Percentiles rank a stretch among this genome's conserved stretches.
Conservation (phyloP, 371 early-diverging fungal genomes). For the Mucor indicus region DNA sequence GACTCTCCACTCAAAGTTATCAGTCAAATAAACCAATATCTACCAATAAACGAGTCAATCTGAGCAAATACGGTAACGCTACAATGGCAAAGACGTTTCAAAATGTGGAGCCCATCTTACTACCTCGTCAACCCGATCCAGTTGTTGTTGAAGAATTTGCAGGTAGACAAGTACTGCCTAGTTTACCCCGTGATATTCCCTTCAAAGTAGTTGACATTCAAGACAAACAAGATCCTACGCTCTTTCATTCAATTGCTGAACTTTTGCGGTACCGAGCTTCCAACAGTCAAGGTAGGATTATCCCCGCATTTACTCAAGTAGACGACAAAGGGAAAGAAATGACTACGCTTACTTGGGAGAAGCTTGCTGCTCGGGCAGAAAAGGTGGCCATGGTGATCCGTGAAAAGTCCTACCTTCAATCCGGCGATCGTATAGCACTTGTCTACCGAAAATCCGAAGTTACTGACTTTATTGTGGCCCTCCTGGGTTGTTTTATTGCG, state of each 20-base stretch:
- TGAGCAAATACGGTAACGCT: slow-evolving; percentile 23
- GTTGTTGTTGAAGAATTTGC: slow-evolving; percentile 19
- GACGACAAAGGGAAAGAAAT: slow-evolving; percentile 72
- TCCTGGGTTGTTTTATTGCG: slow-evolving; percentile 75
- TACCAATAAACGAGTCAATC: neutral
- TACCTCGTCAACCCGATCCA: slow-evolving; percentile 11
- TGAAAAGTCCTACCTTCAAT: slow-evolving; percentile 47
- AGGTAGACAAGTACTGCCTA: slow-evolving; percentile 33
- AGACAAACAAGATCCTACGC: slow-evolving; percentile 26
- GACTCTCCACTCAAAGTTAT: slow-evolving; percentile 14
- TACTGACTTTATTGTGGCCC: slow-evolving; percentile 68
- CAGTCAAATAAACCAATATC: neutral
- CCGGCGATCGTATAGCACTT: slow-evolving; percentile 69
- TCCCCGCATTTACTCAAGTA: slow-evolving; percentile 57
- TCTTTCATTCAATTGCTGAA: slow-evolving; percentile 50
- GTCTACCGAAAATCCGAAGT: slow-evolving; percentile 74
- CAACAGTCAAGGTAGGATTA: slow-evolving; percentile 34
- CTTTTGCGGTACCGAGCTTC: slow-evolving; percentile 55
- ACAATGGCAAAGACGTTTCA: slow-evolving; percentile 28
- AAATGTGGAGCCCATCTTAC: slow-evolving; percentile 24
- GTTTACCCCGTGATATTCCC: slow-evolving; percentile 29
- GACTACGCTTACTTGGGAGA: slow-evolving; percentile 65
- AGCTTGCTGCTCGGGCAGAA: slow-evolving; percentile 66
- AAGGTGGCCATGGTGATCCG: slow-evolving; percentile 63
- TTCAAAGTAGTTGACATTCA: slow-evolving; percentile 20